Percentiles rank a stretch among this genome's conserved stretches.
Evolutionary conservation across 352 stramenopile species (phyloP).

Genomic region (Phytophthora citrophthora): DNA sequence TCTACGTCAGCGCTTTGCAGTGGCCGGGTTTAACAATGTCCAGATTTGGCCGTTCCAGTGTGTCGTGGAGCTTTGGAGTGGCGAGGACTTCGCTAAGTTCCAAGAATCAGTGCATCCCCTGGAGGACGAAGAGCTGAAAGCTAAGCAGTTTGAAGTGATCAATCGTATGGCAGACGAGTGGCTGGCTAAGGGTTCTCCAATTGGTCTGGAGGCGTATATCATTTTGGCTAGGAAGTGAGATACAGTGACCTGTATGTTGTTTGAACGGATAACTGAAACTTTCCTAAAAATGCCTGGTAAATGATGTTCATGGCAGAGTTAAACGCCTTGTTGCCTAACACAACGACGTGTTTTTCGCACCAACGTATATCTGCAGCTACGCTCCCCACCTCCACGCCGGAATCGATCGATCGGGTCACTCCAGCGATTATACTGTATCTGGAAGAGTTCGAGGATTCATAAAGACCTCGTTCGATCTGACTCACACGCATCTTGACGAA

Average conservation of each 20-base stretch:
- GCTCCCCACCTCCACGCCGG: too few relatives aligned
- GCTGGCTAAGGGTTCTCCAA: conserved; percentile 53
- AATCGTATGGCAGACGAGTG: conserved; percentile 55
- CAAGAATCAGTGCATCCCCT: conserved; percentile 30
- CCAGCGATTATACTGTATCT: too few relatives aligned
- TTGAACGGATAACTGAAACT: background rate
- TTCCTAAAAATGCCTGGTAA: too few relatives aligned
- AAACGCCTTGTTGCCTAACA: too few relatives aligned
- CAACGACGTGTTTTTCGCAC: too few relatives aligned
- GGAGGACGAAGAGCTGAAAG: conserved; percentile 38
- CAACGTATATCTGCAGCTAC: too few relatives aligned
- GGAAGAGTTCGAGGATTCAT: too few relatives aligned
- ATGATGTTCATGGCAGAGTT: too few relatives aligned
- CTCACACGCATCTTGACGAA: too few relatives aligned
- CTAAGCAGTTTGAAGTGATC: conserved; percentile 34
- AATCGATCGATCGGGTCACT: too few relatives aligned
- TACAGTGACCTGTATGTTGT: background rate
- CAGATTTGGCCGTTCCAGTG: conserved; percentile 60
- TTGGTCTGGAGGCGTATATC: conserved; percentile 64
- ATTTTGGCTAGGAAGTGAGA: conserved; percentile 45
- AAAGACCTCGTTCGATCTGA: too few relatives aligned
- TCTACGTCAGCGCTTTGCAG: conserved; percentile 37
- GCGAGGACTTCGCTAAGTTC: conserved; percentile 50
- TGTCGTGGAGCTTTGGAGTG: conserved; percentile 57
- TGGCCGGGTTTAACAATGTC: conserved; percentile 42